Percentiles rank a stretch among this genome's conserved stretches.
These are phyloP conservation scores for Gardenia jasminoides DNA, from an alignment of 257 asterid species.

Conservation along the genomic window DNA sequence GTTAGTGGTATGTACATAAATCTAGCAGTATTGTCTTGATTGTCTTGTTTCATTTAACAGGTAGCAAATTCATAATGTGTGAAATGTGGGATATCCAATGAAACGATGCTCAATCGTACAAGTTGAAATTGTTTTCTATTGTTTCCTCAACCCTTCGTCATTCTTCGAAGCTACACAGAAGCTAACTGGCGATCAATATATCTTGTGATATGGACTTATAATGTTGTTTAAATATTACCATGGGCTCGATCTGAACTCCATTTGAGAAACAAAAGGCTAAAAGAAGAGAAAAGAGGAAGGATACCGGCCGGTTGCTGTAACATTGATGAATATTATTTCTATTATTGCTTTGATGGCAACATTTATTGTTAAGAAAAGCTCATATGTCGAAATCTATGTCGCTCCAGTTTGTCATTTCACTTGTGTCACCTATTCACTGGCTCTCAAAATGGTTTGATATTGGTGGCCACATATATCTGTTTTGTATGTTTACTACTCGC, in stretches of 20 bases:
- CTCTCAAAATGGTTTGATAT: not conserved
- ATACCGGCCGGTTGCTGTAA: not conserved
- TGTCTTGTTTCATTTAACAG: not conserved
- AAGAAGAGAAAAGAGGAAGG: not conserved
- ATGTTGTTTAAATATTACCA: too few species aligned
- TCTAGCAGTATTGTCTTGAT: not conserved
- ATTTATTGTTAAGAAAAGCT: not conserved
- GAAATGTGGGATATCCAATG: not conserved
- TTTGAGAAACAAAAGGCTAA: not conserved
- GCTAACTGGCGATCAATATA: not conserved
- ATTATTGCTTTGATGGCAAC: not conserved
- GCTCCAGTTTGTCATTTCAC: not conserved
- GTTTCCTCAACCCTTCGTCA: not conserved
- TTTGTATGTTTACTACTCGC: not conserved
- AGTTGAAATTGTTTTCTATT: not conserved
- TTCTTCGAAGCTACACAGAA: constrained; percentile 3
- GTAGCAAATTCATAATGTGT: not conserved
- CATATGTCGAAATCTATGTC: not conserved
- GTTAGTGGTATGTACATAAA: too few species aligned
- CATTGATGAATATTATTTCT: not conserved
- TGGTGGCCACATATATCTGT: not conserved
- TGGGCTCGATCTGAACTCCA: too few species aligned
- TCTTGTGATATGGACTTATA: too few species aligned
- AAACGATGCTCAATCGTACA: not conserved
- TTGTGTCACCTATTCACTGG: not conserved